phyloP scores from a whole-genome alignment of 2,329 filamentous ascomycete species.

The Dactylellina parvicollis region DNA sequence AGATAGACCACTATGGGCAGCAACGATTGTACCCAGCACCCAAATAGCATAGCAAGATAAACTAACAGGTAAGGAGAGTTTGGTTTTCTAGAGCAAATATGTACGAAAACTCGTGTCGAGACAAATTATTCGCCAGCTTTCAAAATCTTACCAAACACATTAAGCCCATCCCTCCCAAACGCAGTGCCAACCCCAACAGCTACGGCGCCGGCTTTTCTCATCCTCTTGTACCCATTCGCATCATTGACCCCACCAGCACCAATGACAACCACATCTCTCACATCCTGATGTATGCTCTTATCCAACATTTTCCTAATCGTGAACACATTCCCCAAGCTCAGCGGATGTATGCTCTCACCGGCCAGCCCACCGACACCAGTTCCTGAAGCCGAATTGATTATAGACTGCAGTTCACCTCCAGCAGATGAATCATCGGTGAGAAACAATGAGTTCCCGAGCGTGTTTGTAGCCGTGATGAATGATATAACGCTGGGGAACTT shows the following conservation, averaged over 20 bases:
- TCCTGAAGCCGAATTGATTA: slow-evolving; percentile 66
- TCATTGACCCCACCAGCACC: slow-evolving; percentile 79
- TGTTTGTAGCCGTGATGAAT: slow-evolving; percentile 81
- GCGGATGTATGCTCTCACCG: slow-evolving; percentile 75
- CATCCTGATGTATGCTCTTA: slow-evolving; percentile 59
- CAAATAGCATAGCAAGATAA: no score
- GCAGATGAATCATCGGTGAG: slow-evolving; percentile 59
- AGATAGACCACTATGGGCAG: no score
- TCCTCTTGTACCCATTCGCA: slow-evolving; percentile 70
- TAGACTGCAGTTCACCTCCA: slow-evolving; percentile 56
- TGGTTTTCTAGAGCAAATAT: no score
- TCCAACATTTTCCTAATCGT: slow-evolving; percentile 72
- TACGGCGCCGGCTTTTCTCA: slow-evolving; percentile 73
- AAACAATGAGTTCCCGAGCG: slow-evolving; percentile 74
- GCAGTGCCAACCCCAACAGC: slow-evolving; percentile 77
- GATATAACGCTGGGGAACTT: slow-evolving; percentile 60
- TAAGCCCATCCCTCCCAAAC: slow-evolving; percentile 64
- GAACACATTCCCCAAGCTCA: slow-evolving; percentile 79
- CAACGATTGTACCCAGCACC: no score
- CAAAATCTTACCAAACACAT: slow-evolving; percentile 55
- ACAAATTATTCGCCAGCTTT: slow-evolving; percentile 7
- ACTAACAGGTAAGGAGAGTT: no score
- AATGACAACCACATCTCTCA: slow-evolving; percentile 71
- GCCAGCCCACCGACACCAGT: slow-evolving; percentile 76
- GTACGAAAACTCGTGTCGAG: no score